These are phyloP conservation scores for Alternaria tenuissima DNA, from an alignment of 2,329 filamentous ascomycete species.

Conservation along the genomic window DNA sequence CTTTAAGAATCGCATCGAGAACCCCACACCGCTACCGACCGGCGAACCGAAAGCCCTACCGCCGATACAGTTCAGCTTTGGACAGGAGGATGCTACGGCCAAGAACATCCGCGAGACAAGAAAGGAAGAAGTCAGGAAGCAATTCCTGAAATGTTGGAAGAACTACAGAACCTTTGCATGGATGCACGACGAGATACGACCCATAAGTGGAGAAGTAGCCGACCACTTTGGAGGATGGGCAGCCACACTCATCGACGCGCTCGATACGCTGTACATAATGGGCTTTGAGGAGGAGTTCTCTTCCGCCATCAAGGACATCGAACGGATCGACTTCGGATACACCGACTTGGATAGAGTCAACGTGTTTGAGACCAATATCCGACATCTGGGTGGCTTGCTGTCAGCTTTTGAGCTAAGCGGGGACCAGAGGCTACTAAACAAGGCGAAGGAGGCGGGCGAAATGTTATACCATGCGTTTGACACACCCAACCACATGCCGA, in stretches of 20 bases:
- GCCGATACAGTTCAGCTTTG: slow-evolving; percentile 54
- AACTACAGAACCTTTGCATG: slow-evolving; percentile 57
- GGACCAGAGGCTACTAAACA: slow-evolving; percentile 75
- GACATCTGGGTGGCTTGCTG: slow-evolving; percentile 86
- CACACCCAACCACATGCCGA: slow-evolving; percentile 92
- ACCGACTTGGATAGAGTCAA: slow-evolving; percentile 53
- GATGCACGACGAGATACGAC: slow-evolving; percentile 59
- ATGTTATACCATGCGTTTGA: slow-evolving; percentile 85
- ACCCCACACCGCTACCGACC: slow-evolving; percentile 49
- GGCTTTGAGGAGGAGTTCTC: slow-evolving; percentile 58
- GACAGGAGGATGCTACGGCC: slow-evolving; percentile 44
- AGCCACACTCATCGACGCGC: slow-evolving; percentile 56
- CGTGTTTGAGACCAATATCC: slow-evolving; percentile 66
- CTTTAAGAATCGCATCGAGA: slow-evolving; percentile 51
- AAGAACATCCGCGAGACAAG: slow-evolving; percentile 47
- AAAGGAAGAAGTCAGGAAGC: slow-evolving; percentile 51
- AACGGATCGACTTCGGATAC: slow-evolving; percentile 55
- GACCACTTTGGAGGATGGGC: slow-evolving; percentile 59
- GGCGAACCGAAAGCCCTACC: slow-evolving; percentile 51
- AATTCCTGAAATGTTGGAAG: slow-evolving; percentile 56
- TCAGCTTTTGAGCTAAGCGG: slow-evolving; percentile 87
- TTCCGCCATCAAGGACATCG: slow-evolving; percentile 54
- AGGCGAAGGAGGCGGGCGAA: slow-evolving; percentile 81
- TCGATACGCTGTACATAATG: slow-evolving; percentile 60
- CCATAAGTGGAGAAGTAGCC: slow-evolving; percentile 52